Conservation (phyloP, 2,329 filamentous ascomycete species). For the Penicillium brevicompactum region DNA sequence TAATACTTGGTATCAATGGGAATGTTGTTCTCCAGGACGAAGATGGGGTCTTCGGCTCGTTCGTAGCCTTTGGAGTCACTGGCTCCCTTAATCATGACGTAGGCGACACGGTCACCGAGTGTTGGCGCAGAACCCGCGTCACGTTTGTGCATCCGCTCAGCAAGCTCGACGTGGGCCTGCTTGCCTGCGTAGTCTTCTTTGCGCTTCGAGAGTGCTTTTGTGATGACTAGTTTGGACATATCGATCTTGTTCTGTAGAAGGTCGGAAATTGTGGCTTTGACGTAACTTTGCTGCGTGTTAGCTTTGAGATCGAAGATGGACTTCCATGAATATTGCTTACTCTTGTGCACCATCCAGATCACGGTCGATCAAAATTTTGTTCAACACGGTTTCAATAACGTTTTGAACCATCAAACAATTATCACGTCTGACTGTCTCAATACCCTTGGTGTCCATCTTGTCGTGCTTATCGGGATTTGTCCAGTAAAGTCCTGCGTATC, state of each 20-base stretch:
- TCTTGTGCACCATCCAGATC: conserved; percentile 90
- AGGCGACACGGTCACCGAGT: conserved; percentile 93
- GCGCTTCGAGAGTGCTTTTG: conserved; percentile 85
- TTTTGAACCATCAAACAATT: conserved; percentile 95
- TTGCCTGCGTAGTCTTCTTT: conserved; percentile 78
- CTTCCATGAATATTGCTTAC: conserved; percentile 59
- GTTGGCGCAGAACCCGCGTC: conserved; percentile 91
- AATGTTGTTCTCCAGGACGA: conserved; percentile 94
- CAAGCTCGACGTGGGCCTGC: conserved; percentile 94
- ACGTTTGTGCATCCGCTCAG: conserved; percentile 94
- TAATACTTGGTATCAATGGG: conserved; percentile 99
- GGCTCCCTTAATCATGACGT: conserved; percentile 94
- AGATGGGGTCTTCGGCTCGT: conserved; percentile 95
- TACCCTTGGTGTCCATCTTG: conserved; percentile 99
- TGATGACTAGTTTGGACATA: conserved; percentile 99
- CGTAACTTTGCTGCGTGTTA: conserved; percentile 66
- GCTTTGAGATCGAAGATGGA: conserved; percentile 18
- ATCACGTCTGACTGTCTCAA: conserved; percentile 95
- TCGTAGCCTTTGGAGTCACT: conserved; percentile 93
- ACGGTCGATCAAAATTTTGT: conserved; percentile 93
- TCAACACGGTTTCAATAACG: conserved; percentile 93
- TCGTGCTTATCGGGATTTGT: conserved; percentile 92
- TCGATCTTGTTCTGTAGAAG: conserved; percentile 96
- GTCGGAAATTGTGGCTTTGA: conserved; percentile 94
- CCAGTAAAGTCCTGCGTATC: conserved; percentile 97